Evolutionary conservation across 164 flowering plant genomes (phyloP).

Genomic region (Kingdonia uniflora): DNA sequence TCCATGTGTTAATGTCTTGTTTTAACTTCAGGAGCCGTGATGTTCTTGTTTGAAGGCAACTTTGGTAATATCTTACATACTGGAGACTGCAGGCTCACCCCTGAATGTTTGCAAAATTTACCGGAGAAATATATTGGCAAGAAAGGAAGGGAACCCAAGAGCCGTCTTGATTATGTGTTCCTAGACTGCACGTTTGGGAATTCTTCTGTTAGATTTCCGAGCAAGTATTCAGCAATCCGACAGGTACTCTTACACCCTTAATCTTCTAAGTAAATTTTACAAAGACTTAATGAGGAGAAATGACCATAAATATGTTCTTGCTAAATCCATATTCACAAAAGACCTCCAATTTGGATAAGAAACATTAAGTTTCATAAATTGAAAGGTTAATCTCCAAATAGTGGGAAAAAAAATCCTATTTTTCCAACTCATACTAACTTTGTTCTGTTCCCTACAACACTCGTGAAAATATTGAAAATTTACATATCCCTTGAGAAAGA

Average conservation of each 20-base stretch:
- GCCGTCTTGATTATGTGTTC: conserved; percentile 58
- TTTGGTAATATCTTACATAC: conserved; percentile 84
- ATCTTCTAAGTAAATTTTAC: too few species aligned
- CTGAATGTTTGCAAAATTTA: conserved; percentile 50
- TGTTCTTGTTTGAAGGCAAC: conserved; percentile 82
- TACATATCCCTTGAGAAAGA: too few species aligned
- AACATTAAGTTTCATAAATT: too few species aligned
- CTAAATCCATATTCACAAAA: too few species aligned
- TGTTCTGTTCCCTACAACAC: too few species aligned
- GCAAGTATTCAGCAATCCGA: conserved; percentile 50
- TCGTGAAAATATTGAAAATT: too few species aligned
- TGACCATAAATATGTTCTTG: too few species aligned
- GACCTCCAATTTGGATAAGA: too few species aligned
- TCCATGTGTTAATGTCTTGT: background rate
- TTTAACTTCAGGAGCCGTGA: conserved; percentile 62
- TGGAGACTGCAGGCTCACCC: conserved; percentile 83
- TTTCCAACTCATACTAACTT: too few species aligned
- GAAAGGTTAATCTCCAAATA: too few species aligned
- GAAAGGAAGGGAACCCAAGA: conserved; percentile 37
- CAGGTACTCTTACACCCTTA: conserved; percentile 38
- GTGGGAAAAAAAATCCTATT: too few species aligned
- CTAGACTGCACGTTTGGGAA: conserved; percentile 86
- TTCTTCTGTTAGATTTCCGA: conserved; percentile 36
- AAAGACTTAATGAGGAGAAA: too few species aligned
- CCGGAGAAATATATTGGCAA: conserved; percentile 58